A percentile compares a stretch with the other conserved stretches of the same genome.
These are phyloP conservation scores for Cucumis hystrix DNA, from an alignment of 306 rosid species.

Conservation along the genomic window DNA sequence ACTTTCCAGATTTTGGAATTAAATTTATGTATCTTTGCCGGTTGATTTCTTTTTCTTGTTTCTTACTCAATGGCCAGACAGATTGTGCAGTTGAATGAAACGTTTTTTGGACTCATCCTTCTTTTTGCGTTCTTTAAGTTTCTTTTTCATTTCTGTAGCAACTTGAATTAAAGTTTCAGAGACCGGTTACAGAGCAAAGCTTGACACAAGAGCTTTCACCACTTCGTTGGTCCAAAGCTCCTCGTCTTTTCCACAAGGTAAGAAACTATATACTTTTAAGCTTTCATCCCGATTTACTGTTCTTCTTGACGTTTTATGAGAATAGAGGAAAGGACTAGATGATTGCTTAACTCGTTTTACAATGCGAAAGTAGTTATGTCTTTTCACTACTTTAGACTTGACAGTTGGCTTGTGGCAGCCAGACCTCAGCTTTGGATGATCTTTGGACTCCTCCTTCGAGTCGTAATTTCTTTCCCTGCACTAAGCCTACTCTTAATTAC, in stretches of 20 bases:
- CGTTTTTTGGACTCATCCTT: neutral
- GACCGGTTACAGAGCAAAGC: slow-evolving; percentile 3
- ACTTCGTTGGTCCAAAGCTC: slow-evolving; percentile 1
- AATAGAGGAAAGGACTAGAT: neutral
- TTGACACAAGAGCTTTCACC: slow-evolving; percentile 1
- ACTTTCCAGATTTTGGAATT: neutral
- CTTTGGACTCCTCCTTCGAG: slow-evolving; percentile 75
- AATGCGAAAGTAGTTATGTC: slow-evolving; percentile 26
- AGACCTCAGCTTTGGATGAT: slow-evolving; percentile 32
- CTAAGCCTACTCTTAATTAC: slow-evolving; percentile 47
- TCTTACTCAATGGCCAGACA: neutral
- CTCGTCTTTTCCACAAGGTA: slow-evolving; percentile 2
- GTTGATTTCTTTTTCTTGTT: neutral
- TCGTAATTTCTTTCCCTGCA: slow-evolving; percentile 56
- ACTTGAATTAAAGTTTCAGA: neutral
- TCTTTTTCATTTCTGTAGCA: neutral
- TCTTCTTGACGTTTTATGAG: neutral
- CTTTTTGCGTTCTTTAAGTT: neutral
- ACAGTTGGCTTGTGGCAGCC: slow-evolving; percentile 36
- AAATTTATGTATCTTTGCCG: neutral
- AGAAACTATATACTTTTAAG: neutral
- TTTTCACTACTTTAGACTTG: slow-evolving; percentile 39
- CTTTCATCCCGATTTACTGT: neutral
- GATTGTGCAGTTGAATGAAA: neutral
- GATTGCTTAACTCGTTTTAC: neutral